Evolutionary conservation across 208 protist genomes (phyloP), one percentile per base, ranked within the genome.

Genomic region (Acanthamoeba castellanii): DNA sequence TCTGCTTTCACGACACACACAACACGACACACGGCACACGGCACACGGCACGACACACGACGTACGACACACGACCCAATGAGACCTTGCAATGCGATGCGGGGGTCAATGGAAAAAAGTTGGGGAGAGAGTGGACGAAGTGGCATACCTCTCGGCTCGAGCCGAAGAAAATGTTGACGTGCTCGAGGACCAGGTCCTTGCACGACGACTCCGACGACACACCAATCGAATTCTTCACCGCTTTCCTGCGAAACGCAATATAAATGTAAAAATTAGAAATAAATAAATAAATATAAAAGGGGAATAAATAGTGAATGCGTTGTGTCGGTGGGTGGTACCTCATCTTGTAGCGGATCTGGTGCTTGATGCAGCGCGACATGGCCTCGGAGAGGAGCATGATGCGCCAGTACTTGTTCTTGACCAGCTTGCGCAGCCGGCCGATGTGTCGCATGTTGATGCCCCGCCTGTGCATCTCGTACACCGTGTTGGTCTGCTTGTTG

Each of bases 371-470:
- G 20, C 87, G 87, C 30, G 87, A 68, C 2, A 47, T 45, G 87
- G 87, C 87, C 64, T 92, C 87, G 42, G 13, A 8, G 37, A 92
- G 57, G 18, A 92, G 2, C 11, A 78, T 78, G 14, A 72, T 76
- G 9, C 27, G n/a, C 87, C 87, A 92, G 64, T 92, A 2, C 57
- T 11, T 11, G 42, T 92, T 76, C 7, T 2, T 37, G n/a, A 92
- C 42, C 1, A 57, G 57, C 16, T 57, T 34, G 57, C 87, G 50
- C 57, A 92, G 42, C 87, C 87, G 9, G 18, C 87, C 87, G 9
- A 92, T 11, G 87, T 92, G 87, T 13, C 87, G 87, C 64, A 92
- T 78, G 87, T 74, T 74, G 57, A 92, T 72, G 57, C 87, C 87
- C 18, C 64, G 57, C 25, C 13, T 6, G 59, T 92, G 87, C 57